These are phyloP conservation scores for Ampelocalamus luodianensis DNA, from an alignment of 176 grass and related monocot genomes.

Conservation along the genomic window DNA sequence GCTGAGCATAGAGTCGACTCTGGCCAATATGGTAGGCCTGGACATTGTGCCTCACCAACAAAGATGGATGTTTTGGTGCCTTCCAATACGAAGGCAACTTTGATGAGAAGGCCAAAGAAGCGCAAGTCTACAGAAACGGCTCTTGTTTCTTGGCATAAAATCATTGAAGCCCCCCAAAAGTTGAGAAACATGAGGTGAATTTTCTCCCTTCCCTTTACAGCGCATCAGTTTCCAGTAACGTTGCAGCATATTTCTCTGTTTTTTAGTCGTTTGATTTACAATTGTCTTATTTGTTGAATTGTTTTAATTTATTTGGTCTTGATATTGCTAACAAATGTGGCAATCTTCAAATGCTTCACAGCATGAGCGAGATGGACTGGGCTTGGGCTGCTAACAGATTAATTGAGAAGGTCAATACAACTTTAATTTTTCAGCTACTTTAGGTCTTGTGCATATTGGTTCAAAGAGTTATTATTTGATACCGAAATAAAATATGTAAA, in stretches of 20 bases:
- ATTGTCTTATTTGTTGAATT: slow-evolving; percentile 27
- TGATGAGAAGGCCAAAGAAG: slow-evolving; percentile 66
- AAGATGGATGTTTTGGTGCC: slow-evolving; percentile 42
- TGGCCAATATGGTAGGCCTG: slow-evolving; percentile 53
- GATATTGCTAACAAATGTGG: slow-evolving; percentile 43
- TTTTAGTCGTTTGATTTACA: slow-evolving; percentile 10
- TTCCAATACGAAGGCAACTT: slow-evolving; percentile 42
- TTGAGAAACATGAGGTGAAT: slow-evolving; percentile 72
- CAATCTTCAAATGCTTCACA: slow-evolving; percentile 52
- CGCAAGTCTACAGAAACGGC: slow-evolving; percentile 59
- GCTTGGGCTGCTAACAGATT: slow-evolving; percentile 83
- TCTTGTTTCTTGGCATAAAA: slow-evolving; percentile 83
- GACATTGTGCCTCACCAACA: slow-evolving; percentile 37
- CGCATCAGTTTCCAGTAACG: slow-evolving; percentile 17
- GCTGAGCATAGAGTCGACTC: slow-evolving; percentile 65
- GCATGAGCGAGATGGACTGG: slow-evolving; percentile 74
- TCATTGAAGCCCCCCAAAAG: slow-evolving; percentile 56
- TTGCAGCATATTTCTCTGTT: slow-evolving; percentile 7
- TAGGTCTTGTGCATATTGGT: slow-evolving; percentile 35
- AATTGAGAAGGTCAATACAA: slow-evolving; percentile 82
- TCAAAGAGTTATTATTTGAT: slow-evolving; percentile 21
- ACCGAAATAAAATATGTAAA: slow-evolving; percentile 35
- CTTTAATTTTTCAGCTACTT: slow-evolving; percentile 27
- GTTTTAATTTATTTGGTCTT: slow-evolving; percentile 40
- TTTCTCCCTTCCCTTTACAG: slow-evolving; percentile 40